These are phyloP conservation scores for Fusarium albidum DNA, from an alignment of 2,329 filamentous ascomycete genomes.

Conservation along the genomic window DNA sequence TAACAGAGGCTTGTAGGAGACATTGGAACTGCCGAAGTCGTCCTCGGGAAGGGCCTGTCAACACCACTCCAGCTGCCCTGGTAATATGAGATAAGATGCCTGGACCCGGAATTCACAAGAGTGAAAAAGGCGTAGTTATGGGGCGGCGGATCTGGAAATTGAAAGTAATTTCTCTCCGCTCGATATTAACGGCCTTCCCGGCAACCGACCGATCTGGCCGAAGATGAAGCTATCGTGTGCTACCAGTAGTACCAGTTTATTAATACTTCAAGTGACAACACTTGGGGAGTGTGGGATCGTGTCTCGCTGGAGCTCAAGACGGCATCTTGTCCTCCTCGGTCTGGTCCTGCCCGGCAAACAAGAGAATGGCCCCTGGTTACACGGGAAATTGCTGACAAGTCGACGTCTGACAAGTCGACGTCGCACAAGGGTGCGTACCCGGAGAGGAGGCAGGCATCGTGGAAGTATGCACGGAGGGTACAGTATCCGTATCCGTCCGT, in stretches of 20 bases:
- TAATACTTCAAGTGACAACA: constrained; percentile 5
- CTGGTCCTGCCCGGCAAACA: constrained; percentile 10
- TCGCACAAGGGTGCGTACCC: constrained; percentile 6
- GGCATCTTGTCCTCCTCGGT: constrained; percentile 7
- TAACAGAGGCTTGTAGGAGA: constrained; percentile 55
- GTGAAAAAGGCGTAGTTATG: too few relatives aligned
- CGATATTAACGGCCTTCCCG: constrained; percentile 7
- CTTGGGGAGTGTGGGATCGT: constrained; percentile 32
- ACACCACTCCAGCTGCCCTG: constrained; percentile 73
- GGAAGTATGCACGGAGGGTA: constrained; percentile 1
- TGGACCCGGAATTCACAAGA: constrained; percentile 1
- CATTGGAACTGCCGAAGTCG: constrained; percentile 72
- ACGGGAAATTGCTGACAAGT: constrained; percentile 11
- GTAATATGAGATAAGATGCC: too few relatives aligned
- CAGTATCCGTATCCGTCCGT: neutral
- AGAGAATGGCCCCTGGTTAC: neutral
- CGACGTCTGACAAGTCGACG: constrained; percentile 1
- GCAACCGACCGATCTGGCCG: neutral
- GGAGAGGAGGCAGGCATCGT: constrained; percentile 4
- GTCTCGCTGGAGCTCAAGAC: constrained; percentile 1
- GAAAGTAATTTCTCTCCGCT: constrained; percentile 23
- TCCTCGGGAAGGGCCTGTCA: constrained; percentile 67
- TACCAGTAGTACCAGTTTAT: too few relatives aligned
- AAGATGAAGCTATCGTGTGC: constrained; percentile 28
- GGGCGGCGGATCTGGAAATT: constrained; percentile 24